Percentiles rank a stretch among this genome's conserved stretches.
These are phyloP conservation scores for Phytophthora litchii DNA, from an alignment of 352 stramenopile genomes.

Conservation along the genomic window DNA sequence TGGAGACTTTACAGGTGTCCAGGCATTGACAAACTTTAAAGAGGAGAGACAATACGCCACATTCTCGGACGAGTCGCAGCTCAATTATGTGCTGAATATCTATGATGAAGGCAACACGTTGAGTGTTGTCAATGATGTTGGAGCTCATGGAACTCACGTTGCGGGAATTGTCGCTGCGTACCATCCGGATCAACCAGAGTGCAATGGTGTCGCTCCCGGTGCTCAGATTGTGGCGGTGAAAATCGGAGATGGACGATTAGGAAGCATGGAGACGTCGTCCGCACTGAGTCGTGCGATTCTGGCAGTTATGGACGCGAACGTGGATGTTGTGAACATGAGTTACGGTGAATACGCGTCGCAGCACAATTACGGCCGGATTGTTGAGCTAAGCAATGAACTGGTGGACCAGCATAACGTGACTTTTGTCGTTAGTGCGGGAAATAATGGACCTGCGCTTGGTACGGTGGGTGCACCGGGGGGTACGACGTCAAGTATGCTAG, in stretches of 20 bases:
- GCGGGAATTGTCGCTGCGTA: conserved; percentile 94
- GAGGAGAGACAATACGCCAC: conserved; percentile 82
- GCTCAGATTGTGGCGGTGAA: conserved; percentile 94
- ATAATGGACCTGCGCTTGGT: conserved; percentile 95
- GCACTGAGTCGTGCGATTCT: conserved; percentile 91
- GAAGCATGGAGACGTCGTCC: conserved; percentile 94
- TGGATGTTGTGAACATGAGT: conserved; percentile 97
- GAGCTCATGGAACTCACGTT: conserved; percentile 96
- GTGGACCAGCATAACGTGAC: conserved; percentile 93
- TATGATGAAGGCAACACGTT: conserved; percentile 94
- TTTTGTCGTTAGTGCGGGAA: conserved; percentile 94
- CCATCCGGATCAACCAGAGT: conserved; percentile 83
- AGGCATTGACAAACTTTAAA: conserved; percentile 79
- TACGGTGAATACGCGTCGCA: conserved; percentile 94
- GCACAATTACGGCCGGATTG: conserved; percentile 89
- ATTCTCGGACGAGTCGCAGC: conserved; percentile 91
- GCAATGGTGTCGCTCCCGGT: conserved; percentile 93
- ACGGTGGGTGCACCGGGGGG: conserved; percentile 94
- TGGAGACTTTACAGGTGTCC: conserved; percentile 79
- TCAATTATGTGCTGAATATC: conserved; percentile 96
- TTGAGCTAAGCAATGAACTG: conserved; percentile 90
- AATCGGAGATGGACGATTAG: conserved; percentile 94
- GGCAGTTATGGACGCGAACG: conserved; percentile 85
- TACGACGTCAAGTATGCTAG: conserved; percentile 89
- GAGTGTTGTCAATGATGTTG: conserved; percentile 93